Evolutionary conservation across 1,284 basidiomycete genomes (phyloP), one percentile per base, ranked within the genome.

Genomic region (Ustanciosporium gigantosporum): DNA sequence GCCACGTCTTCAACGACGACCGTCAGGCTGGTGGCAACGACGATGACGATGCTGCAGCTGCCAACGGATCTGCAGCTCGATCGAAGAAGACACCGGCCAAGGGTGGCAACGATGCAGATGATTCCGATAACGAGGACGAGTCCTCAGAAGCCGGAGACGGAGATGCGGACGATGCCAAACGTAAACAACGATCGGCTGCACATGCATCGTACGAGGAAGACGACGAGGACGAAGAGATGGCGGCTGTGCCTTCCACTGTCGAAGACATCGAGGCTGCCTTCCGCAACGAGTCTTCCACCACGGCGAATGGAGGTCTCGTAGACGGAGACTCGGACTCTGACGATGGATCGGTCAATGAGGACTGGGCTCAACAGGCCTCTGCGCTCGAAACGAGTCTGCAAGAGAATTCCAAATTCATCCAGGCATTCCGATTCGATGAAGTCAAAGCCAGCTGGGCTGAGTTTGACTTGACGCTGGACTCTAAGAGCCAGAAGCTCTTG

Each of bases 91-190:
- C n/a, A n/a, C n/a, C n/a, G n/a, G n/a, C n/a, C n/a, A 25, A 55
- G 6, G 41, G 46, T 17, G 51, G 38, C 41, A 56, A 58, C 38
- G 50, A 58, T 19, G 69, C 53, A 16, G 66, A 60, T 36, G 66
- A 61, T 37, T 66, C 58, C 29, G 74, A 76, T 37, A 59, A 66
- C 20, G 70, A 66, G 9, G 53, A 55, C 20, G 68, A 59, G 14
- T 56, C 42, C 3, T 49, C 58, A 16, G 73, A 76, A 17, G 68
- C 48, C 14, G 77, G 87, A 31, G 89, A 91, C 68, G 88, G 84
- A 25, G 90, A 91, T 79, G 87, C 86, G 2, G 88, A 88, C 41
- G 81, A 83, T 47, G 79, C 80, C 50, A 91, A 91, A 79, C 81
- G 80, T 45, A 80, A 78, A 61, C 79, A 78, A 59, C 87, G 87